Evolutionary conservation across 140 eudicot species (phyloP).

Genomic region (Senecio squalidus): DNA sequence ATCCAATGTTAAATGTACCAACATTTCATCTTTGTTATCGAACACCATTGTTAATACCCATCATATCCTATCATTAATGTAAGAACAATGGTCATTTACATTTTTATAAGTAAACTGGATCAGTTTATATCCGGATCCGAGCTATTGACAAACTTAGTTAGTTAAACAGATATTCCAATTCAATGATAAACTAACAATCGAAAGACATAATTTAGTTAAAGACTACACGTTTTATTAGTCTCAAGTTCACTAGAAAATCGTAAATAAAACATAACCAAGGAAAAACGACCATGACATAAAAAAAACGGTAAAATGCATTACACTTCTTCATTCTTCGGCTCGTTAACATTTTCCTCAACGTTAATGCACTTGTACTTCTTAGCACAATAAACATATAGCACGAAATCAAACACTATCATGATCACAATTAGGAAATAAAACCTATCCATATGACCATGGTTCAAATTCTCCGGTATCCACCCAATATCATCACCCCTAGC

Average conservation of each 20-base stretch:
- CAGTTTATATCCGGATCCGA: too few relatives aligned
- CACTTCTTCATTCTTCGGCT: conserved; percentile 18
- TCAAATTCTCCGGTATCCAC: conserved; percentile 77
- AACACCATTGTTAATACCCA: too few relatives aligned
- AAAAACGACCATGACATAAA: too few relatives aligned
- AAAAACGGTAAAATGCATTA: neutral
- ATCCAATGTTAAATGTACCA: too few relatives aligned
- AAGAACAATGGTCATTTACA: too few relatives aligned
- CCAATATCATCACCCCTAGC: conserved; percentile 42
- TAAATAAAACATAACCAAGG: neutral
- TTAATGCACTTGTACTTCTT: conserved; percentile 57
- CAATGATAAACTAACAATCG: too few relatives aligned
- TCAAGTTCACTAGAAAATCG: neutral
- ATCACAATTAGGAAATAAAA: conserved; percentile 69
- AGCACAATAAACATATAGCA: conserved; percentile 51
- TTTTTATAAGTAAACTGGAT: too few relatives aligned
- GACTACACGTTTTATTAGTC: neutral
- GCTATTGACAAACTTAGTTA: too few relatives aligned
- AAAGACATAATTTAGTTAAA: neutral
- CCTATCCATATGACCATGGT: conserved; percentile 77
- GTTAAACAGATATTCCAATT: too few relatives aligned
- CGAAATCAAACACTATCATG: conserved; percentile 53
- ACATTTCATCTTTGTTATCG: too few relatives aligned
- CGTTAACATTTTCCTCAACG: conserved; percentile 21
- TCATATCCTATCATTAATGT: too few relatives aligned